These are phyloP conservation scores for Cladosporium sp. DNA, from an alignment of 2,329 filamentous ascomycete species.

Conservation along the genomic window DNA sequence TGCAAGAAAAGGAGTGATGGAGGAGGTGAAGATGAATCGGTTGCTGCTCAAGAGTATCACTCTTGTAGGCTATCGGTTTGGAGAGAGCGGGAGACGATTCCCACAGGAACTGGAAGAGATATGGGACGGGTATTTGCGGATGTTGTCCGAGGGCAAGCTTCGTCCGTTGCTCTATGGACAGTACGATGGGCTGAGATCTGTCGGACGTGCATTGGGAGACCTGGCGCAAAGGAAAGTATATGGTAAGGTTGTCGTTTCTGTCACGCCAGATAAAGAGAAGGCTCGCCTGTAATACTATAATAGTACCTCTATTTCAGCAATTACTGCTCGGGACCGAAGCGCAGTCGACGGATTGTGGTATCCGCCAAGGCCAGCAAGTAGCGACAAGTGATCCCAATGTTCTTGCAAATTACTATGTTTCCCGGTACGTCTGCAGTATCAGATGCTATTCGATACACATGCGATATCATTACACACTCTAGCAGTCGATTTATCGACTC, in stretches of 20 bases:
- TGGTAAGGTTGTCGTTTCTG: constrained; percentile 54
- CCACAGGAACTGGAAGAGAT: constrained; percentile 46
- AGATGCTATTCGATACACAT: constrained; percentile 9
- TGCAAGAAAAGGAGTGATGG: constrained; percentile 50
- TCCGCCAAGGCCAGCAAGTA: no score
- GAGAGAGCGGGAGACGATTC: constrained; percentile 51
- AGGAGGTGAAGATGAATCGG: constrained; percentile 52
- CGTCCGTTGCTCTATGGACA: constrained; percentile 49
- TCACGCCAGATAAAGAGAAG: constrained; percentile 27
- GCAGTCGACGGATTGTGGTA: no score
- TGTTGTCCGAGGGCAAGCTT: constrained; percentile 47
- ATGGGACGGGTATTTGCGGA: constrained; percentile 49
- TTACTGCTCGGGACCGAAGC: neutral
- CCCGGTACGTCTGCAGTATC: neutral
- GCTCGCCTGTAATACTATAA: constrained; percentile 21
- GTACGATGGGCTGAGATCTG: constrained; percentile 49
- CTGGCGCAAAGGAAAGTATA: constrained; percentile 48
- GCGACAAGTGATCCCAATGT: no score
- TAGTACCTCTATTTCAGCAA: neutral
- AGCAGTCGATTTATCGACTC: neutral
- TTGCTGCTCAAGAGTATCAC: constrained; percentile 51
- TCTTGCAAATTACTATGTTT: no score
- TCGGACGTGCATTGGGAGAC: constrained; percentile 50
- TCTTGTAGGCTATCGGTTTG: constrained; percentile 56
- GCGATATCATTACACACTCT: neutral